These are phyloP conservation scores for Phanerodontia chrysosporium DNA, from an alignment of 768 basidiomycete genomes.

Conservation along the genomic window DNA sequence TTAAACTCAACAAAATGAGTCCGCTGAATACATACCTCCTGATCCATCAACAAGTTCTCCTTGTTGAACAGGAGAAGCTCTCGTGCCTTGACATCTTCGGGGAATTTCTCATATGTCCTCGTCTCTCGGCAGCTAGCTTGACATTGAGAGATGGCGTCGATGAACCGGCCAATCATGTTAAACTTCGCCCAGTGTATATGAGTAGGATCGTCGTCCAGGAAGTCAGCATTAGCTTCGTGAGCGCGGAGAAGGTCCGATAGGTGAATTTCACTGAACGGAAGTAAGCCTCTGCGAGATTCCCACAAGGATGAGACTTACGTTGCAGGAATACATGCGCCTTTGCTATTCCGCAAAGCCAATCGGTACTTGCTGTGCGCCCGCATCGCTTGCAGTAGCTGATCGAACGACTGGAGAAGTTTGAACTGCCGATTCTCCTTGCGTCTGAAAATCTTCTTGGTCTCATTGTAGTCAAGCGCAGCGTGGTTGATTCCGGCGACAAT, in stretches of 20 bases:
- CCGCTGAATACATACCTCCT: conserved; percentile 45
- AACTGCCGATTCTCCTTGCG: conserved; percentile 59
- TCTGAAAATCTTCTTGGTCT: conserved; percentile 73
- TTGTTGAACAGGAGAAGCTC: conserved; percentile 42
- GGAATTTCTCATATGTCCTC: conserved; percentile 44
- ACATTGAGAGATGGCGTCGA: conserved; percentile 71
- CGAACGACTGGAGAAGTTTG: conserved; percentile 79
- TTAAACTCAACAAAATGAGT: not conserved
- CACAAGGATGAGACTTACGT: conserved; percentile 38
- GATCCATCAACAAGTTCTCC: conserved; percentile 59
- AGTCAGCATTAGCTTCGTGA: conserved; percentile 80
- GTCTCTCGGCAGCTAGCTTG: conserved; percentile 68
- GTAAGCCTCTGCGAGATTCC: too few relatives aligned
- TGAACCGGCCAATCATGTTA: conserved; percentile 85
- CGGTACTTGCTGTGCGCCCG: conserved; percentile 90
- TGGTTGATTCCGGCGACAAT: conserved; percentile 92
- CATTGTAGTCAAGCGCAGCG: conserved; percentile 72
- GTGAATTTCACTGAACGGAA: conserved; percentile 70
- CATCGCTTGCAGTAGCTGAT: conserved; percentile 76
- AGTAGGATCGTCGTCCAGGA: conserved; percentile 54
- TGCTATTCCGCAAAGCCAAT: conserved; percentile 79
- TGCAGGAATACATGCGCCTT: conserved; percentile 84
- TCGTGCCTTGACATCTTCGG: conserved; percentile 49
- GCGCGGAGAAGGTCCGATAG: conserved; percentile 85
- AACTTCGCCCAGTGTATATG: conserved; percentile 97